Conservation (phyloP, 805 yeast species). For the Pichia nakasei region DNA sequence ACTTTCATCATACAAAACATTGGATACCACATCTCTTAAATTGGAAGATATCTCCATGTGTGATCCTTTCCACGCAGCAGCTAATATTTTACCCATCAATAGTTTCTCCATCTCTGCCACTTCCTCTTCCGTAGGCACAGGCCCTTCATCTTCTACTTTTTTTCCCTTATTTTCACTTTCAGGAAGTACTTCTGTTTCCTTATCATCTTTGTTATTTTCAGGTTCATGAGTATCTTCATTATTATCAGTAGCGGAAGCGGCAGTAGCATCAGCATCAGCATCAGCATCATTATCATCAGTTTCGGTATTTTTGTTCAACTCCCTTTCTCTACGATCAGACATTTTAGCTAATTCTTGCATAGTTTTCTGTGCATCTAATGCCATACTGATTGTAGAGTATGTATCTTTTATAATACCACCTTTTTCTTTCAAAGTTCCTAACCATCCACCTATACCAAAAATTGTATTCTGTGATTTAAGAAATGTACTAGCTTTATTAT, state of each 20-base stretch:
- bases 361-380: conserved; percentile 77
- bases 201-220: too few relatives aligned
- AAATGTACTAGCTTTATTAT: conserved; percentile 63
- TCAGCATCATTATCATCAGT: background rate
- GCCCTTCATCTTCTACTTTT: conserved; percentile 18
- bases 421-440: conserved; percentile 73
- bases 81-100: conserved; percentile 81
- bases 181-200: too few relatives aligned
- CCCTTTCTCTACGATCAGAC: conserved; percentile 41
- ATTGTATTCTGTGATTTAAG: conserved; percentile 64
- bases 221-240: too few relatives aligned
- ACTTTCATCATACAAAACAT: conserved; percentile 59
- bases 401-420: conserved; percentile 79
- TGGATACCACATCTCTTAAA: conserved; percentile 75
- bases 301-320: background rate
- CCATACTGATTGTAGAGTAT: conserved; percentile 70
- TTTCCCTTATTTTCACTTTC: background rate
- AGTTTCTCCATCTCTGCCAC: conserved; percentile 69
- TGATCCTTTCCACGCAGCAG: conserved; percentile 94
- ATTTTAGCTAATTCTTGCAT: conserved; percentile 67
- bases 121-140: conserved; percentile 43
- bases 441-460: conserved; percentile 79
- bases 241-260: too few relatives aligned
- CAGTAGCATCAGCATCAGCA: too few relatives aligned
- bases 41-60: conserved; percentile 76